Conservation (phyloP, 352 stramenopile genomes). For the Vaucheria bursata region DNA sequence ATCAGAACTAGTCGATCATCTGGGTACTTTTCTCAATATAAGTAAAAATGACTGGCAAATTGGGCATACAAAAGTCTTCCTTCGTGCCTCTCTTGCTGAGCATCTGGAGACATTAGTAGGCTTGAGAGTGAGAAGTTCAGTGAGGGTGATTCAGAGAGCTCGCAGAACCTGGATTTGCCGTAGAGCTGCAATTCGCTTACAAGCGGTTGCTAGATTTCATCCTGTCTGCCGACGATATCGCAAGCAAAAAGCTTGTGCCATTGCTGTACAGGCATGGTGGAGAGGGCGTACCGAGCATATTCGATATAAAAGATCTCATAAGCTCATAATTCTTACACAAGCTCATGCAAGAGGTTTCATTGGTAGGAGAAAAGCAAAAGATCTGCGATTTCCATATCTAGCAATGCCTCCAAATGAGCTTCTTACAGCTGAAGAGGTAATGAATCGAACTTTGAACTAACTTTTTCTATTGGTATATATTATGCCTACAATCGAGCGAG, state of each 20-base stretch:
- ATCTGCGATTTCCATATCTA: background rate
- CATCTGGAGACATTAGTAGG: conserved; percentile 27
- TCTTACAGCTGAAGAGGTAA: background rate
- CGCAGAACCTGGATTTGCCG: background rate
- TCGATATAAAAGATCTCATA: background rate
- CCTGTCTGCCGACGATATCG: background rate
- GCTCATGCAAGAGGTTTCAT: background rate
- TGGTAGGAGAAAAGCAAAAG: background rate
- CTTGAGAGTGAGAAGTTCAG: conserved; percentile 12
- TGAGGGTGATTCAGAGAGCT: conserved; percentile 19
- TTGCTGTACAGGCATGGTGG: background rate
- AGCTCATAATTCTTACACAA: background rate
- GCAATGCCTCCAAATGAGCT: background rate
- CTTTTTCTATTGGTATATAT: too few species aligned
- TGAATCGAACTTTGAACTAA: too few species aligned
- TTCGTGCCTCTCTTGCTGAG: conserved; percentile 21
- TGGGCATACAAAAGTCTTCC: conserved; percentile 48
- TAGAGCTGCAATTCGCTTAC: background rate
- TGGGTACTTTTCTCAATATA: conserved; percentile 35
- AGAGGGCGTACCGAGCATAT: background rate
- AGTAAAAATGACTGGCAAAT: conserved; percentile 49
- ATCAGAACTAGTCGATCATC: conserved; percentile 36
- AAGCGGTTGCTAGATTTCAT: background rate
- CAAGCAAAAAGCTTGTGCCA: background rate
- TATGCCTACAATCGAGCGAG: too few species aligned